Evolutionary conservation across 768 basidiomycete genomes (phyloP).

Genomic region (Suillus americanus): DNA sequence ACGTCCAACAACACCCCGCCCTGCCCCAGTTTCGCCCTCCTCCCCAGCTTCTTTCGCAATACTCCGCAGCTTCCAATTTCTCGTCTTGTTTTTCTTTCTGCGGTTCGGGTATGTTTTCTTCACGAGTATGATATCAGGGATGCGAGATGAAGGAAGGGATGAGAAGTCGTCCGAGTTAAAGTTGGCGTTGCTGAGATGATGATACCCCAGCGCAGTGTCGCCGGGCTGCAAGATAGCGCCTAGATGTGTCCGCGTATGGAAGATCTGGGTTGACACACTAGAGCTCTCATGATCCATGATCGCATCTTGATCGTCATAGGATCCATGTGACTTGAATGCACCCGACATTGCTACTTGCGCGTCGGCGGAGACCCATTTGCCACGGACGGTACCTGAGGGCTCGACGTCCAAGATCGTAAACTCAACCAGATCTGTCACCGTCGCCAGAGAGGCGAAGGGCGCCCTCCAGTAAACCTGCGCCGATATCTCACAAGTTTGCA

Average conservation of each 20-base stretch:
- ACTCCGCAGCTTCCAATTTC: conserved; percentile 86
- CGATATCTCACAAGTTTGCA: conserved; percentile 80
- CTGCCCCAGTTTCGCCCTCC: conserved; percentile 74
- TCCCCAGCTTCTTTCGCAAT: conserved; percentile 93
- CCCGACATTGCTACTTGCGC: conserved; percentile 88
- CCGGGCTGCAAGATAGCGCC: conserved; percentile 93
- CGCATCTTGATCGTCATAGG: conserved; percentile 43
- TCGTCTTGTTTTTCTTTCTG: conserved; percentile 82
- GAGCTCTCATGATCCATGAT: conserved; percentile 64
- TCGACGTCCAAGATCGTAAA: conserved; percentile 96
- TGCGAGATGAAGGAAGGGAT: conserved; percentile 55
- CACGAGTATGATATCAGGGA: conserved; percentile 92
- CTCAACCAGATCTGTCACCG: conserved; percentile 83
- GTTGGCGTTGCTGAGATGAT: conserved; percentile 83
- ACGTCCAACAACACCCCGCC: conserved; percentile 84
- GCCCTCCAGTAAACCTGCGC: conserved; percentile 86
- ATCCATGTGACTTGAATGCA: conserved; percentile 62
- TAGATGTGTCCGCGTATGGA: conserved; percentile 95
- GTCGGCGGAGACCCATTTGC: conserved; percentile 82
- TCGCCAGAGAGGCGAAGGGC: conserved; percentile 83
- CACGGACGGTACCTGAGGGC: conserved; percentile 64
- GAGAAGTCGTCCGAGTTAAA: conserved; percentile 91
- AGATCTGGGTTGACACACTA: conserved; percentile 72
- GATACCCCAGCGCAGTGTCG: conserved; percentile 90
- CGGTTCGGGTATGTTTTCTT: conserved; percentile 95